Conservation (phyloP, 441 rosid species). For the Croton laevigatus region DNA sequence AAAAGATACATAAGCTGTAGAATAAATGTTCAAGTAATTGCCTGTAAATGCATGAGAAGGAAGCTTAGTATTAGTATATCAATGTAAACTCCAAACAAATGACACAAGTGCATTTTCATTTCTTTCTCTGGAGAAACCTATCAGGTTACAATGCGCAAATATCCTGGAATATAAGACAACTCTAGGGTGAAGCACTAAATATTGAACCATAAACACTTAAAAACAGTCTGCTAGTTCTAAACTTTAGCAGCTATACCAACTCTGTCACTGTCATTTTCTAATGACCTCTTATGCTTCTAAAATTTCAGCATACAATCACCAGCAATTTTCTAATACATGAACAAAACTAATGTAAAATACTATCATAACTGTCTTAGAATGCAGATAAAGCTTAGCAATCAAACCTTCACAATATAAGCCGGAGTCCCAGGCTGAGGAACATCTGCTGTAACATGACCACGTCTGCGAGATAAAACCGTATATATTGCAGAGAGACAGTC, state of each 20-base stretch:
- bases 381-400: conserved; percentile 17
- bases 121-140: too few species aligned
- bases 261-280: not conserved
- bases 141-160: too few species aligned
- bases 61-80: too few species aligned
- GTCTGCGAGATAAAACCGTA: conserved; percentile 91
- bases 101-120: too few species aligned
- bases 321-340: not conserved
- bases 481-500: conserved; percentile 95
- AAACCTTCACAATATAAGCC: conserved; percentile 83
- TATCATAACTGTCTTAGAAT: not conserved
- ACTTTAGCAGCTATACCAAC: not conserved
- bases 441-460: conserved; percentile 98
- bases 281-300: conserved; percentile 5
- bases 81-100: too few species aligned
- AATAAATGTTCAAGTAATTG: not conserved
- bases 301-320: conserved; percentile 1
- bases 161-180: not conserved
- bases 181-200: not conserved
- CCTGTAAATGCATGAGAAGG: too few species aligned
- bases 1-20: not conserved
- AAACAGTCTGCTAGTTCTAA: not conserved
- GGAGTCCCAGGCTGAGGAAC: conserved; percentile 99
- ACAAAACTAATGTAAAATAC: not conserved
- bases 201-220: too few species aligned